Evolutionary conservation across 495 filamentous ascomycete species (phyloP).

Genomic region (Sordaria brevicollis): DNA sequence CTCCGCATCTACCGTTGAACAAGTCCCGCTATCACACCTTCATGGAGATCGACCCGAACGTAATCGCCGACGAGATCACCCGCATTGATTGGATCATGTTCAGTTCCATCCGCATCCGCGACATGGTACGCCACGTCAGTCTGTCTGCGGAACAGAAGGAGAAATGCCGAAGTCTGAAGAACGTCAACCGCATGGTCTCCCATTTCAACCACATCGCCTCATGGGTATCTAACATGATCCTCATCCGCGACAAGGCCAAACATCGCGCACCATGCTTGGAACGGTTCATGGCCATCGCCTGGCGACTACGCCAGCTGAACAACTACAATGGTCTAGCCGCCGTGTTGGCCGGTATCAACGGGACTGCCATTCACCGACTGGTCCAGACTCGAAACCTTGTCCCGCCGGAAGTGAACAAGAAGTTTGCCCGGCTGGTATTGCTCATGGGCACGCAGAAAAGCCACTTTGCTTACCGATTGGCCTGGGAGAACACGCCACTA

Average conservation of each 20-base stretch:
- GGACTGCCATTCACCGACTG: slow-evolving; percentile 78
- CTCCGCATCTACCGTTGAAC: slow-evolving; percentile 47
- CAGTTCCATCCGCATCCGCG: slow-evolving; percentile 87
- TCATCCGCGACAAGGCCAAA: slow-evolving; percentile 92
- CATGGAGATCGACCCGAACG: slow-evolving; percentile 68
- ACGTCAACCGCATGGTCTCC: slow-evolving; percentile 86
- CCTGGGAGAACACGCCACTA: slow-evolving; percentile 87
- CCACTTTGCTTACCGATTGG: slow-evolving; percentile 87
- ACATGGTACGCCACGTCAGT: slow-evolving; percentile 84
- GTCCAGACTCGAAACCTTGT: slow-evolving; percentile 72
- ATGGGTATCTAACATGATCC: slow-evolving; percentile 83
- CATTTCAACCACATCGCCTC: slow-evolving; percentile 94
- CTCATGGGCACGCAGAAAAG: slow-evolving; percentile 88
- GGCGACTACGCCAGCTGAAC: slow-evolving; percentile 80
- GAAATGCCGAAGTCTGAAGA: slow-evolving; percentile 66
- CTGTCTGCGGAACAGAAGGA: slow-evolving; percentile 60
- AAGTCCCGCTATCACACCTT: slow-evolving; percentile 77
- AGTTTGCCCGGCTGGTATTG: slow-evolving; percentile 80
- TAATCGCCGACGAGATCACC: slow-evolving; percentile 84
- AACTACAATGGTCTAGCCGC: slow-evolving; percentile 96
- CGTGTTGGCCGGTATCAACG: slow-evolving; percentile 85
- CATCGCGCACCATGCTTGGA: slow-evolving; percentile 83
- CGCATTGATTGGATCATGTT: slow-evolving; percentile 97
- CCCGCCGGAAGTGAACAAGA: slow-evolving; percentile 54
- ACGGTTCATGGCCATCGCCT: slow-evolving; percentile 82